These are phyloP conservation scores for Juncus effusus DNA, from an alignment of 176 grass and related monocot genomes.

Conservation along the genomic window DNA sequence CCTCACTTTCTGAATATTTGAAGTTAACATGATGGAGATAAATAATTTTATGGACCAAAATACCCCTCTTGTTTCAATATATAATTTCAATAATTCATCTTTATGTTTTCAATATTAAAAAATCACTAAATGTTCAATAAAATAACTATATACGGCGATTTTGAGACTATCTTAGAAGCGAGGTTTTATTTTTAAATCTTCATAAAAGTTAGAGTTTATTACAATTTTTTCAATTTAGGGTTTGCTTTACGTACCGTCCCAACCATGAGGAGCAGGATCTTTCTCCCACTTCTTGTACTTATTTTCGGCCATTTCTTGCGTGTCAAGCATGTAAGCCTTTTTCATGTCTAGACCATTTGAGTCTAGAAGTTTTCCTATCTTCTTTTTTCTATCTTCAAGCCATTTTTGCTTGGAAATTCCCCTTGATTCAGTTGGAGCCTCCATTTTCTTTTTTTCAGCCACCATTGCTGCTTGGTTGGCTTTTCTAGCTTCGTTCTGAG, in stretches of 20 bases:
- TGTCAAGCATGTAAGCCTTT: constrained; percentile 95
- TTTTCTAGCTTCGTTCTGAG: constrained; percentile 86
- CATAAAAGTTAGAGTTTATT: no score
- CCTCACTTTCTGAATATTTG: no score
- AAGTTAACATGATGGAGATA: neutral
- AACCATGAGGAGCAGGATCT: constrained; percentile 78
- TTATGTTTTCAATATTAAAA: neutral
- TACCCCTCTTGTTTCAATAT: no score
- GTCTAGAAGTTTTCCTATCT: constrained; percentile 85
- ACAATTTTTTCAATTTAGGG: no score
- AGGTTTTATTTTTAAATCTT: no score
- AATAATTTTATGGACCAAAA: neutral
- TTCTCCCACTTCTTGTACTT: constrained; percentile 99
- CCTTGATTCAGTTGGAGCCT: constrained; percentile 58
- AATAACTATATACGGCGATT: constrained; percentile 8
- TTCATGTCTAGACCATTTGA: constrained; percentile 92
- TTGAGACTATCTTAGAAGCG: neutral
- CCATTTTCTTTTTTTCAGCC: constrained; percentile 85
- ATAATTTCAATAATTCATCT: no score
- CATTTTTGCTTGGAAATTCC: constrained; percentile 98
- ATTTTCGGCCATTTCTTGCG: constrained; percentile 59
- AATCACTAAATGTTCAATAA: neutral
- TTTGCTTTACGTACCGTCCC: constrained; percentile 61
- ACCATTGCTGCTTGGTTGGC: constrained; percentile 90
- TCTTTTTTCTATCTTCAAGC: constrained; percentile 93